Percentiles rank a stretch among this genome's conserved stretches.
Conservation (phyloP, 768 basidiomycete species). For the Tylopilus cervinicoccineus region DNA sequence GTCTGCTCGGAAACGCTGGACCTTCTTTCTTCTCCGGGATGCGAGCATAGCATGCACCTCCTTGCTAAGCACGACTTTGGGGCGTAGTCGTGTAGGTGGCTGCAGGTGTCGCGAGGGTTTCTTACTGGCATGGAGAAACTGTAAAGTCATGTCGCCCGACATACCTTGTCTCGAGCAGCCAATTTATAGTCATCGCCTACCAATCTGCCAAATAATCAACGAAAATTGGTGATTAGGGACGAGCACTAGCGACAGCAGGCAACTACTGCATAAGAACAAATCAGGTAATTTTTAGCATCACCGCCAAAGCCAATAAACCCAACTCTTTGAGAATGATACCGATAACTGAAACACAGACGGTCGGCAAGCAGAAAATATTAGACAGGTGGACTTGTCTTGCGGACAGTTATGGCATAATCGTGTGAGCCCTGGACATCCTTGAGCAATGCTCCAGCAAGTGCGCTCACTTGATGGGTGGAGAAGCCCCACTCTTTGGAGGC, state of each 20-base stretch:
- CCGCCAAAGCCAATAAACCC: not conserved
- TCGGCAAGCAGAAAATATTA: too few species aligned
- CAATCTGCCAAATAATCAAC: not conserved
- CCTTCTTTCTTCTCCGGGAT: too few species aligned
- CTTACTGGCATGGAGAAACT: not conserved
- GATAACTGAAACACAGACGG: too few species aligned
- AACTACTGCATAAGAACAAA: not conserved
- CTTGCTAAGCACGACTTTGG: not conserved
- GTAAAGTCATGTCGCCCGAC: not conserved
- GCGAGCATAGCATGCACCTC: not conserved
- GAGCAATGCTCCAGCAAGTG: not conserved
- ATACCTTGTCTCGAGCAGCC: not conserved
- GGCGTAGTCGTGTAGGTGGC: not conserved
- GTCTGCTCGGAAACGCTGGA: too few species aligned
- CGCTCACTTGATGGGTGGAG: not conserved
- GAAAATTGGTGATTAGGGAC: not conserved
- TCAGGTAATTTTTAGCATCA: not conserved
- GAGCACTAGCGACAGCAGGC: not conserved
- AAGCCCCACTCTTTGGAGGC: not conserved
- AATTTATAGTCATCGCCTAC: not conserved
- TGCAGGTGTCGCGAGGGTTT: not conserved
- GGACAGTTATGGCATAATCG: not conserved
- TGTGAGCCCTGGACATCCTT: not conserved
- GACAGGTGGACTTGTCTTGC: too few species aligned
- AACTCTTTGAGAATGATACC: not conserved